A percentile compares a stretch with the other conserved stretches of the same genome.
These are phyloP conservation scores for Oropetium thomaeum DNA, from an alignment of 176 grass and related monocot species.

Conservation along the genomic window DNA sequence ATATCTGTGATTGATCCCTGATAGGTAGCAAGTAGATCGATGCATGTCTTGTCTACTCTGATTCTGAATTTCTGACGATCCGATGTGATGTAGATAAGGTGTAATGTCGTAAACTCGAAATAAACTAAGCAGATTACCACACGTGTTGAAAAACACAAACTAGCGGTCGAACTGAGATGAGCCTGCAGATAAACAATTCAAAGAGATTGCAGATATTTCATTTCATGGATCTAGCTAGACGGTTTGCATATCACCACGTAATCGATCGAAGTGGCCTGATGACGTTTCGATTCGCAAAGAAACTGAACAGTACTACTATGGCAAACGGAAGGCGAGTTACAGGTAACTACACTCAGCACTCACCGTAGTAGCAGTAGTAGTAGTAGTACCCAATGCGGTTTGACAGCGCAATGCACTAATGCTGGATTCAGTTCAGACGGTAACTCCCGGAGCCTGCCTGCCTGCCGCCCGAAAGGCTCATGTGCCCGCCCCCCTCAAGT, in stretches of 20 bases:
- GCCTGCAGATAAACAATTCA: too few relatives aligned
- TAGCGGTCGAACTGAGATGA: too few relatives aligned
- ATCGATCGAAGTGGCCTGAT: too few relatives aligned
- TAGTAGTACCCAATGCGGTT: not conserved
- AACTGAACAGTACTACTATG: too few relatives aligned
- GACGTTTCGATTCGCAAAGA: too few relatives aligned
- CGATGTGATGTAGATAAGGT: constrained; percentile 1
- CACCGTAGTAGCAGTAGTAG: too few relatives aligned
- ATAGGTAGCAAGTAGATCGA: not conserved
- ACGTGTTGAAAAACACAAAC: too few relatives aligned
- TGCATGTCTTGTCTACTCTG: not conserved
- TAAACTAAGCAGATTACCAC: constrained; percentile 13
- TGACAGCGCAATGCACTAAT: not conserved
- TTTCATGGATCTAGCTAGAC: too few relatives aligned
- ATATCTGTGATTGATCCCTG: not conserved
- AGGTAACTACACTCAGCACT: too few relatives aligned
- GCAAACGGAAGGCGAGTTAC: too few relatives aligned
- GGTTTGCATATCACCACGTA: too few relatives aligned
- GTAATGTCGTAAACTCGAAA: not conserved
- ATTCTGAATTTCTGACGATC: not conserved
- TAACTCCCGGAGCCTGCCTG: not conserved
- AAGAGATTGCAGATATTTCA: too few relatives aligned
- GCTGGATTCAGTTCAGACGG: not conserved
- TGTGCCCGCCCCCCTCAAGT: not conserved
- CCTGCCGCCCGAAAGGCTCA: not conserved